Evolutionary conservation across 164 flowering plant genomes (phyloP), one percentile per base, ranked within the genome.

Genomic region (Magnolia sinica): DNA sequence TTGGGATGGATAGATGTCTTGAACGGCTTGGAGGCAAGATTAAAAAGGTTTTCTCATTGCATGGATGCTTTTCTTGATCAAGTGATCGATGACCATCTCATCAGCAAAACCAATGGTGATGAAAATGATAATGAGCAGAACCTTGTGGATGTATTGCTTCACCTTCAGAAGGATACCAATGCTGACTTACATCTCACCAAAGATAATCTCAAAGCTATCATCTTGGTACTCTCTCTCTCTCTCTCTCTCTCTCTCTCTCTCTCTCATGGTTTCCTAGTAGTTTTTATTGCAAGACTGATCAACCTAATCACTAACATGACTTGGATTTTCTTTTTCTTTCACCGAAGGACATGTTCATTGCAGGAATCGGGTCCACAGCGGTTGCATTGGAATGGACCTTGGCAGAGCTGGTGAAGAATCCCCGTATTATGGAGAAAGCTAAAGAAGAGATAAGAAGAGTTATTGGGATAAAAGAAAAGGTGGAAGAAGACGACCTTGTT

Each of bases 1-100:
- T 16, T 85, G 64, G 80, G 67, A 18, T 81, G 80, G 84, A 24
- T 85, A 51, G 81, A 76, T 50, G 55, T 8, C 7, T 6, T 82
- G 13, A 80, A 77, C 31, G 85, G 85, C 16, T 37, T 72, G 16
- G 67, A 72, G 59, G 37, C 37, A 13, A 80, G 73, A 29, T 13
- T 80, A 4, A 55, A 73, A 55, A 71, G 71, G 71, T 73, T 49
- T 70, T 67, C 37, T 24, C n/a, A 20, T 3, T 72, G 27, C 31
- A 52, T 77, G 76, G 55, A 64, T 49, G 58, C 1, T n/a, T 74
- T 74, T 64, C 76, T 74, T n/a, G 76, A 74, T 9, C 50, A 49
- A 27, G 76, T 74, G 37, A 74, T 74, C 2, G 58, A 49, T 2
- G 76, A 74, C 9, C 69, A 64, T 64, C 23, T 59, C 49, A 67